Base-by-base conservation (phyloP, 2,329 filamentous ascomycete species). In the Sporothrix mexicana region DNA sequence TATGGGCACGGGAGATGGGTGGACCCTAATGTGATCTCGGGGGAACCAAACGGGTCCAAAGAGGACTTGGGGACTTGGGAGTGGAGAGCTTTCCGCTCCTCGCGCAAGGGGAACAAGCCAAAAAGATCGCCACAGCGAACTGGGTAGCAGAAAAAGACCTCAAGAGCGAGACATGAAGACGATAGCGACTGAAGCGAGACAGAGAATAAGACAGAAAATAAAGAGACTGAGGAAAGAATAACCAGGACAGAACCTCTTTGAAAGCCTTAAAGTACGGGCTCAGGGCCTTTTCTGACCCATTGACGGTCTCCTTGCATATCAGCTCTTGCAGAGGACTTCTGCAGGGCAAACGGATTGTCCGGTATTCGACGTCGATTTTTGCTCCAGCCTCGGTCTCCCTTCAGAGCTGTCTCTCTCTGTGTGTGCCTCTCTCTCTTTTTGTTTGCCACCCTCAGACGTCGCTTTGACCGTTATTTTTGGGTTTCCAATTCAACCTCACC, bases 251-350 rank as follows among this genome's bases (percentile, higher is more conserved):
- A 30, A 30, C 30, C n/a, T n/a, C n/a, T 30, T 30, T 30, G 30
- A 30, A 30, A 5, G 30, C 30, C 30, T 36, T 6, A 5, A 36
- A 36, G 30, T 36, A 36, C 30, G 30, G 2, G 30, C 30, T 36
- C 30, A 55, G 51, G 51, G 10, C 23, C 51, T 9, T 55, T 20
- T 55, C 20, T 23, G 12, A 12, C 51, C 4, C 25, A 20, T 20
- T 23, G 23, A 12, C 15, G n/a, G 15, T 61, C 30, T 17, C 57
- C 30, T 61, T 61, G 57, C 57, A 41, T 41, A 41, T 41, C 57
- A 62, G 57, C 30, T 62, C 57, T 30, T 62, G 57, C 57, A 43
- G 57, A 62, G 57, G 30, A 62, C 57, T 62, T 62, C 57, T 43
- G 57, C 15, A 62, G 25, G 57, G 36, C 30, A 43, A n/a, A 20